These are phyloP conservation scores for Penicillium lagena DNA, from an alignment of 495 filamentous ascomycete species.

Conservation along the genomic window DNA sequence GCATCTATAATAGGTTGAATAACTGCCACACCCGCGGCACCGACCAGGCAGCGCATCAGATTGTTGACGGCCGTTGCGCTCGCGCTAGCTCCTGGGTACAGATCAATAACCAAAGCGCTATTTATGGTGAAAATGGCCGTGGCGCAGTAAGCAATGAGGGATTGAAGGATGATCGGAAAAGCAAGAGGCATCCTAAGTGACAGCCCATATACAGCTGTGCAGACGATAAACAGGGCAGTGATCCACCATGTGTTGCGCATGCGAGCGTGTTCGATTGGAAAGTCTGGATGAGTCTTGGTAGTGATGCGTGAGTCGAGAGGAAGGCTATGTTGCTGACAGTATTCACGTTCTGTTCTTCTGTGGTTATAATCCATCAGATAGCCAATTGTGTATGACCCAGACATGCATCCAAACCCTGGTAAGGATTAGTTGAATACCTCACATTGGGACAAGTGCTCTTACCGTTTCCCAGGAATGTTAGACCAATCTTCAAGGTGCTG, in stretches of 20 bases:
- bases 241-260: conserved; percentile 42
- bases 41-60: conserved; percentile 59
- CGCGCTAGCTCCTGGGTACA: conserved; percentile 53
- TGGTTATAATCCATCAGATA: conserved; percentile 38
- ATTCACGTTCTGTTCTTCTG: conserved; percentile 27
- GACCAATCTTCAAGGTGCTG: conserved; percentile 29
- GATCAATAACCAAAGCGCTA: conserved; percentile 57
- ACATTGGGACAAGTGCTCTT: conserved; percentile 29
- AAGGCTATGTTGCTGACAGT: conserved; percentile 31
- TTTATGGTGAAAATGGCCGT: conserved; percentile 49
- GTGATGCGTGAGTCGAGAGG: conserved; percentile 32
- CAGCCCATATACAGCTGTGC: conserved; percentile 22
- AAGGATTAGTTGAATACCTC: no score
- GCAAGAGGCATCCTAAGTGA: conserved; percentile 34
- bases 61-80: conserved; percentile 70
- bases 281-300: conserved; percentile 36
- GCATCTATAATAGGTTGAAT: conserved; percentile 57
- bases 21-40: conserved; percentile 57
- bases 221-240: conserved; percentile 24
- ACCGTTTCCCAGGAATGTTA: conserved; percentile 39
- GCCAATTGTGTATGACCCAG: conserved; percentile 28
- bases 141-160: conserved; percentile 39
- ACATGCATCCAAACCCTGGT: conserved; percentile 26
- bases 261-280: conserved; percentile 45
- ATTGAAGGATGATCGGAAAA: conserved; percentile 50